Evolutionary conservation across 352 stramenopile genomes (phyloP).

Genomic region (Stramenopiles sp.): DNA sequence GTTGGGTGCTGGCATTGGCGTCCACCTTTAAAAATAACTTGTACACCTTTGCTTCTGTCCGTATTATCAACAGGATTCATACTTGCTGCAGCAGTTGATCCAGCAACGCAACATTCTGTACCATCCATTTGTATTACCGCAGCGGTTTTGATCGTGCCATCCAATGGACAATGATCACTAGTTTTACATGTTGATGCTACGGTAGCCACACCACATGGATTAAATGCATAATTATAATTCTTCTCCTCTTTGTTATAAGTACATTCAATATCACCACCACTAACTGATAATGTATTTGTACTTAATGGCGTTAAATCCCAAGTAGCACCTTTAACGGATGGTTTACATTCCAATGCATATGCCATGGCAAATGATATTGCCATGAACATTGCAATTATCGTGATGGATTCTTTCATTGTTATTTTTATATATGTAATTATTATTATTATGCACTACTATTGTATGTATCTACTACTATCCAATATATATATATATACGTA

Average conservation of each 20-base stretch:
- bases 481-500: too few relatives aligned
- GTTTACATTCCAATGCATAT: neutral
- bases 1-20: neutral
- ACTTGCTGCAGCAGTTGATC: neutral
- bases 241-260: neutral
- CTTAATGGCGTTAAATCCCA: neutral
- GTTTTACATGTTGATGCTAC: neutral
- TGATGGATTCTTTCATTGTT: too few relatives aligned
- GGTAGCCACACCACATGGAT: neutral
- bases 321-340: neutral
- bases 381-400: too few relatives aligned
- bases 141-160: neutral
- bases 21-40: neutral
- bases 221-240: neutral
- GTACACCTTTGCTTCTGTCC: neutral
- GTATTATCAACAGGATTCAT: neutral
- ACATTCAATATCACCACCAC: neutral
- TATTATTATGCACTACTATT: too few relatives aligned
- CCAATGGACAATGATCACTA: neutral
- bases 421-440: too few relatives aligned
- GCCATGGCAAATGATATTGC: too few relatives aligned
- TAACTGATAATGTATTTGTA: neutral
- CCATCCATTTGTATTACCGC: neutral
- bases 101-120: neutral
- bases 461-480: too few relatives aligned